Base-by-base conservation (phyloP, 257 asterid genomes). In the Primulina huaijiensis region DNA sequence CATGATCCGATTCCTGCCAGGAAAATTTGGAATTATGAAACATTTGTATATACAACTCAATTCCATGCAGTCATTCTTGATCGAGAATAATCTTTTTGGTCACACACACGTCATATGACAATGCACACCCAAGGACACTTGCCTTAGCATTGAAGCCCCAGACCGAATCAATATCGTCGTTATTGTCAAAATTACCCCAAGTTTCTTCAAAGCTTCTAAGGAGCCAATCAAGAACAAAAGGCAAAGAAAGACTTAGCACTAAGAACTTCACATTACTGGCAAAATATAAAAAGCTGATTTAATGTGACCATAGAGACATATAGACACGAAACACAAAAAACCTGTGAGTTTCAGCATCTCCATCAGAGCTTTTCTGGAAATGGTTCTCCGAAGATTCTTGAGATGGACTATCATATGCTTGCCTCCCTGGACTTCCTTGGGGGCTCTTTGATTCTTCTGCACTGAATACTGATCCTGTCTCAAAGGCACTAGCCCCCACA, bases 81-180 rank as follows among this genome's bases (percentile, higher is more conserved):
- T 50, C 8, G 56, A 50, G 56, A 8, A 70, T 76, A 70, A 63
- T 33, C 60, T 33, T 64, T 62, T 61, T 20, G 56, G 53, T 72
- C 30, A 29, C 65, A 62, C 23, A 65, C 20, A 68, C 68, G 43
- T 27, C 53, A 75, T 64, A 64, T 56, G 62, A 75, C 50, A 64
- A 70, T 55, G 65, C 65, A 40, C 60, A 64, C 58, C 52, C 52
- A 30, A 65, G 65, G 69, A 67, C 72, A 69, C 92, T 75, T 80
- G 84, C 97, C 96, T 94, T 94, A 33, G 90, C 73, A 76, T 78
- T 80, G 83, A 94, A 91, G 81, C 97, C 99, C 99, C 99, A 94
- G 25, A 91, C 97, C 27, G 99, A 94, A 81, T 94, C 97, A 55
- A 89, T 75, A 79, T 91, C 97, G 73, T 94, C 97, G 52, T 88